Conservation (phyloP, 306 rosid genomes). For the Macrotyloma uniflorum region DNA sequence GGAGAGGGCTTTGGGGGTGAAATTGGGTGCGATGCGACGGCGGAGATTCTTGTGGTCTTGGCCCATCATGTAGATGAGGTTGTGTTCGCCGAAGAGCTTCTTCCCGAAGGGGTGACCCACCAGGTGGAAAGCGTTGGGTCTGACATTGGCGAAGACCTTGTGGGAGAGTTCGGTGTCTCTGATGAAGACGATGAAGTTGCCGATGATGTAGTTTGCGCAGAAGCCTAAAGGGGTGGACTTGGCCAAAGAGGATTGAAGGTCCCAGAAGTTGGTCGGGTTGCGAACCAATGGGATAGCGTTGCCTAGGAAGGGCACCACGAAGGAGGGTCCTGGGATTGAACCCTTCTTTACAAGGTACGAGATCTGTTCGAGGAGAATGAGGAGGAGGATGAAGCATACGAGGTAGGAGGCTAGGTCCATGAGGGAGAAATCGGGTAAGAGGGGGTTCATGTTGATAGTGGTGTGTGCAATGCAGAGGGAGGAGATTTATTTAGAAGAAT, state of each 20-base stretch:
- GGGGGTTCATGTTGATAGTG: not conserved
- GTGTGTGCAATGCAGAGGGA: not conserved
- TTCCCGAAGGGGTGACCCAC: slow-evolving; percentile 94
- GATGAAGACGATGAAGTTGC: slow-evolving; percentile 74
- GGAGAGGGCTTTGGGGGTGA: slow-evolving; percentile 76
- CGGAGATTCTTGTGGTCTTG: slow-evolving; percentile 85
- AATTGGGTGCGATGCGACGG: slow-evolving; percentile 84
- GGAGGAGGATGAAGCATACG: slow-evolving; percentile 39
- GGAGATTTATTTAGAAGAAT: not conserved
- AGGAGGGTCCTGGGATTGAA: slow-evolving; percentile 61
- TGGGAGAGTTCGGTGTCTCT: slow-evolving; percentile 82
- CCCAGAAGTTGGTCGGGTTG: slow-evolving; percentile 78
- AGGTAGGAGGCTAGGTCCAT: slow-evolving; percentile 47
- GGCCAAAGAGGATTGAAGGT: slow-evolving; percentile 57
- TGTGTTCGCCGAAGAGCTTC: slow-evolving; percentile 88
- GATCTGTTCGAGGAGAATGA: slow-evolving; percentile 70
- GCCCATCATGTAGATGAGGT: slow-evolving; percentile 85
- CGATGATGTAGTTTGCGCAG: slow-evolving; percentile 78
- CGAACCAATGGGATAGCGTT: slow-evolving; percentile 67
- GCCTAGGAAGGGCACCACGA: slow-evolving; percentile 72
- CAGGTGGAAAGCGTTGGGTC: slow-evolving; percentile 69
- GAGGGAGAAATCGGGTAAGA: not conserved
- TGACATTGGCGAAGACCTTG: slow-evolving; percentile 80
- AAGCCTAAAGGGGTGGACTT: slow-evolving; percentile 57
- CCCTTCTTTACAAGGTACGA: slow-evolving; percentile 60